These are phyloP conservation scores for Gnomoniopsis smithogilvyi DNA, from an alignment of 2,329 filamentous ascomycete species.

Conservation along the genomic window DNA sequence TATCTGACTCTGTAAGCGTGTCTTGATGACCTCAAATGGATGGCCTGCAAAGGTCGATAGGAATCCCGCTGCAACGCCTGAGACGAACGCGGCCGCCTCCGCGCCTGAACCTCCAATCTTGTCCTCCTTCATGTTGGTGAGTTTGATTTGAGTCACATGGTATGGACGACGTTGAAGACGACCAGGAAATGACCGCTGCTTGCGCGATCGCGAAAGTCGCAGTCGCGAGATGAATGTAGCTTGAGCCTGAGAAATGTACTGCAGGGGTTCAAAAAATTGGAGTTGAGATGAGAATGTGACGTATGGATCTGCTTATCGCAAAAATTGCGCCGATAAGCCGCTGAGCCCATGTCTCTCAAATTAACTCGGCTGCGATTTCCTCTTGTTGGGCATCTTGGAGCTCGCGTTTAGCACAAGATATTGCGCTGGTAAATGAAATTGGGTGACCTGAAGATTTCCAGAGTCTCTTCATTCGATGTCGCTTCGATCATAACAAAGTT, in stretches of 20 bases:
- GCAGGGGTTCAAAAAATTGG: background rate
- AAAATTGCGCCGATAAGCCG: constrained; percentile 18
- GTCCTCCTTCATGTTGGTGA: constrained; percentile 23
- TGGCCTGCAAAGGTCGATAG: constrained; percentile 85
- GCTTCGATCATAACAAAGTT: background rate
- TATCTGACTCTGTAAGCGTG: constrained; percentile 78
- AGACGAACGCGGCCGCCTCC: constrained; percentile 69
- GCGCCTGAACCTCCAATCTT: constrained; percentile 52
- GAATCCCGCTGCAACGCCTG: constrained; percentile 85
- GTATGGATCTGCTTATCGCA: constrained; percentile 17
- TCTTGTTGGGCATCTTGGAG: background rate
- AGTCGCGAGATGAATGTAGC: background rate
- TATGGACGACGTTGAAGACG: background rate
- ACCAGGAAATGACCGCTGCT: background rate
- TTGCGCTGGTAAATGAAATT: background rate
- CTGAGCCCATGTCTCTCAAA: background rate
- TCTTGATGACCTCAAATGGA: constrained; percentile 95
- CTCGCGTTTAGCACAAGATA: background rate
- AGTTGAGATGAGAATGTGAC: constrained; percentile 6
- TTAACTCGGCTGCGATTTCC: background rate
- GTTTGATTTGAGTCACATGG: constrained; percentile 13
- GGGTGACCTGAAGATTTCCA: background rate
- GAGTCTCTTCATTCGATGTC: background rate
- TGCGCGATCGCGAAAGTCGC: background rate
- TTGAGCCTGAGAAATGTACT: background rate